A percentile compares a stretch with the other conserved stretches of the same genome.
These are phyloP conservation scores for Agaricus bisporus DNA, from an alignment of 768 basidiomycete species.

Conservation along the genomic window DNA sequence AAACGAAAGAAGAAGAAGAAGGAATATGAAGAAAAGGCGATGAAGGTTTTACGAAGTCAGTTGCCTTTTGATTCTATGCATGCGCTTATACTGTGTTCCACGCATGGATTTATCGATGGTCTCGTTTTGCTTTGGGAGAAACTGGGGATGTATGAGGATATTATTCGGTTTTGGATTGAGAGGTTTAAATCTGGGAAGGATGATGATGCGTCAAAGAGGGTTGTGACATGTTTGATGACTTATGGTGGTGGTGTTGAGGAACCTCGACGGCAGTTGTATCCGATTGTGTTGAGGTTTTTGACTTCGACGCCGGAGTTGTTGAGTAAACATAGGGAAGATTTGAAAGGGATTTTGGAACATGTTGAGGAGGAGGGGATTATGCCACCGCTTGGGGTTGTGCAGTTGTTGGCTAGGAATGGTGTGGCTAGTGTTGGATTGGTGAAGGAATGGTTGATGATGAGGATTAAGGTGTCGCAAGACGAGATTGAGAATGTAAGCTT, in stretches of 20 bases:
- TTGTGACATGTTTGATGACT: conserved; percentile 63
- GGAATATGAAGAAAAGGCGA: conserved; percentile 55
- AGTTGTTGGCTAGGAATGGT: conserved; percentile 81
- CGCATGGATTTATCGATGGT: conserved; percentile 73
- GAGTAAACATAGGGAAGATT: conserved; percentile 61
- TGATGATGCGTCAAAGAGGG: conserved; percentile 41
- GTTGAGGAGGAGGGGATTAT: conserved; percentile 81
- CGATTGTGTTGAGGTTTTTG: conserved; percentile 83
- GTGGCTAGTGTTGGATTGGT: conserved; percentile 90
- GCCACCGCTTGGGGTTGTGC: conserved; percentile 85
- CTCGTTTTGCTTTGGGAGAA: conserved; percentile 90
- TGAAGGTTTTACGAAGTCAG: conserved; percentile 59
- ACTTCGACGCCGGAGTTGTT: conserved; percentile 77
- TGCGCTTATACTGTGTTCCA: conserved; percentile 93
- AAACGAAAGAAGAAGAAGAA: conserved; percentile 22
- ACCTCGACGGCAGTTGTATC: conserved; percentile 68
- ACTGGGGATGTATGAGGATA: conserved; percentile 94
- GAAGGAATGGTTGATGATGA: conserved; percentile 82
- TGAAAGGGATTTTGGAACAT: conserved; percentile 64
- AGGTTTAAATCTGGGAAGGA: conserved; percentile 36
- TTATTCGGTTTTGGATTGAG: conserved; percentile 91
- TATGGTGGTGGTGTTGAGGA: conserved; percentile 49
- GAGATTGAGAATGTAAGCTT: conserved; percentile 75
- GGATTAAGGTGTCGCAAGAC: conserved; percentile 64
- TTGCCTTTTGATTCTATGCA: conserved; percentile 86